These are phyloP conservation scores for Colletotrichum sansevieriae DNA, from an alignment of 2,329 filamentous ascomycete genomes.

Conservation along the genomic window DNA sequence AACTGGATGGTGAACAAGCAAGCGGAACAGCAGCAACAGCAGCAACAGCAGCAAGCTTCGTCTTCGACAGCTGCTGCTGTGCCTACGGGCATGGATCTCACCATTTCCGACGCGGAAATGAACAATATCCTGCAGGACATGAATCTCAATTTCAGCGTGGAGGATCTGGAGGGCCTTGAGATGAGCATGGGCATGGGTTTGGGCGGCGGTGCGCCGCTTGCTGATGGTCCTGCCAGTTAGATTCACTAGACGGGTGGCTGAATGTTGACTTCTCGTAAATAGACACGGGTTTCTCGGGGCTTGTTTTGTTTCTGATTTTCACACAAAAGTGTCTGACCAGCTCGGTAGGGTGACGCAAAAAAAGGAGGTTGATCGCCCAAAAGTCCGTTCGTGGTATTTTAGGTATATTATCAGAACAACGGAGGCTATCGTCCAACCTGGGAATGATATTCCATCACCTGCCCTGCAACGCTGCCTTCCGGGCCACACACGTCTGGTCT, in stretches of 20 bases:
- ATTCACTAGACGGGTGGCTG: background rate
- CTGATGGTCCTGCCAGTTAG: constrained; percentile 14
- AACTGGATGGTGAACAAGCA: constrained; percentile 53
- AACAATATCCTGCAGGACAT: constrained; percentile 58
- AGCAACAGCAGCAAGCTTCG: constrained; percentile 16
- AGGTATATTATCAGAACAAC: too few species aligned
- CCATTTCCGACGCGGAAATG: constrained; percentile 55
- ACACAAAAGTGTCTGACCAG: background rate
- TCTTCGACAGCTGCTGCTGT: constrained; percentile 36
- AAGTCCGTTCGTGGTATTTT: too few species aligned
- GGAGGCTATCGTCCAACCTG: too few species aligned
- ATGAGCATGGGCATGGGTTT: constrained; percentile 38
- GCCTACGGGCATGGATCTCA: constrained; percentile 50
- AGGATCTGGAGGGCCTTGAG: constrained; percentile 43
- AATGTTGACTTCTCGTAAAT: constrained; percentile 8
- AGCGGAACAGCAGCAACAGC: constrained; percentile 25
- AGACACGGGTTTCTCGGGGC: background rate
- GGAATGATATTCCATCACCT: too few species aligned
- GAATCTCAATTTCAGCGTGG: constrained; percentile 55
- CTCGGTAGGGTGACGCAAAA: background rate
- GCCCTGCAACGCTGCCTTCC: too few species aligned
- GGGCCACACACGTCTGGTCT: too few species aligned
- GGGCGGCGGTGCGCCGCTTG: constrained; percentile 13
- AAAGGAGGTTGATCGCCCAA: background rate
- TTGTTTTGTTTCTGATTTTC: background rate